Base-by-base conservation (phyloP, 371 early-diverging fungal genomes). In the Rhizopus delemar region DNA sequence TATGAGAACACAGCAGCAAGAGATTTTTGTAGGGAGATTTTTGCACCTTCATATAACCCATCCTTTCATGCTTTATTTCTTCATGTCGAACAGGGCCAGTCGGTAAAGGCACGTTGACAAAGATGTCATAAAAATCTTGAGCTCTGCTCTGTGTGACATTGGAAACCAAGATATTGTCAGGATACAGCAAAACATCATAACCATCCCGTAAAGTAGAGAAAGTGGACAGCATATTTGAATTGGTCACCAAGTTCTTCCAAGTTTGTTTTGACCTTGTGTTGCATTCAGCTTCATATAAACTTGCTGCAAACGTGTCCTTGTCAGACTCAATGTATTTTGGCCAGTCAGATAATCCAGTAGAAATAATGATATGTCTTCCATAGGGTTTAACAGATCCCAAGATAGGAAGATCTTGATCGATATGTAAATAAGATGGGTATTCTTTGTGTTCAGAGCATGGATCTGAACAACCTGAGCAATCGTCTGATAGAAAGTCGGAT, bases 1-100 rank as follows among this genome's bases (percentile, higher is more conserved):
- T 74, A 67, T 91, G 91, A 3, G 86, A 84, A 62, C 91, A 91
- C 13, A 91, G 84, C 53, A 91, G 66, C 8, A 91, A 63, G 9
- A 75, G 57, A 6, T 51, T 53, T 13, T 63, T 68, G 51, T 79
- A 77, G 2, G 73, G 70, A 48, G 46, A 53, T 31, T 32, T 46
- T 2, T 41, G 29, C 3, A 72, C 57, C 1, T 51, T 46, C 66
- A 72, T 66, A 11, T 45, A 48, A 5, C 41, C 59, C 2, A 53
- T 49, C 3, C 53, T 46, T n/a, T 46, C 50, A 56, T 51, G 41
- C 38, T 22, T 59, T 12, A 56, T 29, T 8, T 56, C 29, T 4
- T 68, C 55, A 3, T 53, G 28, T 36, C 60, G 54, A 33, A 58
- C 46, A 13, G 65, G 60, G 4, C 56, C 51, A 12, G 39, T 56